Percentiles rank a stretch among this genome's conserved stretches.
phyloP scores from a whole-genome alignment of 2,329 filamentous ascomycete species.

The Hirsutella thompsonii region DNA sequence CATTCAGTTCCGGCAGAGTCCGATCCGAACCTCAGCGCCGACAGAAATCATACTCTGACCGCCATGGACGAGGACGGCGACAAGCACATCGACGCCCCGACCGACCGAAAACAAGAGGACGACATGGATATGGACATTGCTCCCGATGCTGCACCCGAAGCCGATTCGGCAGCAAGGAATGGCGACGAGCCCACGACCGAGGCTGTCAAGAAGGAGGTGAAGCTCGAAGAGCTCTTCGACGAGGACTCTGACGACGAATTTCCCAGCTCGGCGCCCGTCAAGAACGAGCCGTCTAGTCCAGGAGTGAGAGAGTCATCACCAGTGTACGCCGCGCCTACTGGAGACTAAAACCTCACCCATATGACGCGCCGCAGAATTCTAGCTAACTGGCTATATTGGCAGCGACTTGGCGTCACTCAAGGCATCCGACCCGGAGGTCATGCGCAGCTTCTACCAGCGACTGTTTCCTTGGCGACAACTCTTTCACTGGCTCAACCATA shows the following conservation, averaged over 20 bases:
- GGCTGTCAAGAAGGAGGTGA: conserved; percentile 29
- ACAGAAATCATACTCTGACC: not conserved
- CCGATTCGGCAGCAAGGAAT: conserved; percentile 9
- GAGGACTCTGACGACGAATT: conserved; percentile 50
- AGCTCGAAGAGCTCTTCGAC: conserved; percentile 48
- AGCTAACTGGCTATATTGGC: not conserved
- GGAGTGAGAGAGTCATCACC: conserved; percentile 28
- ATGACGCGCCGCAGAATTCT: not conserved
- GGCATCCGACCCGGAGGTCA: conserved; percentile 66
- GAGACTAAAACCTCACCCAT: too few species aligned
- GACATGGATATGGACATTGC: conserved; percentile 30
- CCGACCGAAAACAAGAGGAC: conserved; percentile 9
- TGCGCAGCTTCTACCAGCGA: conserved; percentile 90
- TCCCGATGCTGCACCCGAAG: conserved; percentile 7
- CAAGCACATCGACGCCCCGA: not conserved
- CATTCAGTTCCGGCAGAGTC: not conserved
- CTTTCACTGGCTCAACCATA: conserved; percentile 97
- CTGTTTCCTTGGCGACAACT: conserved; percentile 89
- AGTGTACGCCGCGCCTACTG: conserved; percentile 32
- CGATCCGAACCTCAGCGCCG: not conserved
- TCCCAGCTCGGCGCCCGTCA: conserved; percentile 32
- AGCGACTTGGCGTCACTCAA: conserved; percentile 24
- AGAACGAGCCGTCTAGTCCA: conserved; percentile 14
- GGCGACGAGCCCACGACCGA: conserved; percentile 7
- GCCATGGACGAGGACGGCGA: not conserved